phyloP scores from a whole-genome alignment of 176 grass and related monocot genomes.

The Zizania latifolia region DNA sequence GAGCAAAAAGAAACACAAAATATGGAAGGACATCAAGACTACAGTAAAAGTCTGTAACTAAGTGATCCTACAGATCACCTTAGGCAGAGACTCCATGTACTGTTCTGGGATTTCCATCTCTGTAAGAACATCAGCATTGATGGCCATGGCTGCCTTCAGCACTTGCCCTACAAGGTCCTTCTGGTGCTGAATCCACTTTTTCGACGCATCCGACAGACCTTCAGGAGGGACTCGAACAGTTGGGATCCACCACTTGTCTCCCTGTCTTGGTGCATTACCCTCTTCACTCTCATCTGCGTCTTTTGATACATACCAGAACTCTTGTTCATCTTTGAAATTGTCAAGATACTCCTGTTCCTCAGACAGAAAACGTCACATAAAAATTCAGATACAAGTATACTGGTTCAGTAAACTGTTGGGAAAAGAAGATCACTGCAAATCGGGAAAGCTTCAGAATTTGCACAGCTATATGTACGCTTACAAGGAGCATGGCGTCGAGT shows the following conservation, averaged over 20 bases:
- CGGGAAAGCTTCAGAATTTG: neutral
- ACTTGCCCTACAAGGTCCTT: slow-evolving; percentile 76
- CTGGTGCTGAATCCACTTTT: slow-evolving; percentile 56
- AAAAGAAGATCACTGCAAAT: neutral
- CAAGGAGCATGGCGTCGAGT: slow-evolving; percentile 77
- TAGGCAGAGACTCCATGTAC: slow-evolving; percentile 64
- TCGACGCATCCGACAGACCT: slow-evolving; percentile 52
- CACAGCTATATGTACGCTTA: slow-evolving; percentile 26
- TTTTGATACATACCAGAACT: slow-evolving; percentile 65
- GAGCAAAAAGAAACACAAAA: neutral
- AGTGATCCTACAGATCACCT: slow-evolving; percentile 34
- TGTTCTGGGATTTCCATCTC: slow-evolving; percentile 75
- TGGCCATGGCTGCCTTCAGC: slow-evolving; percentile 78
- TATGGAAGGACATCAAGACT: neutral
- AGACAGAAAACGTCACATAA: neutral
- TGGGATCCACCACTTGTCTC: slow-evolving; percentile 81
- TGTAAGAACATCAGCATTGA: slow-evolving; percentile 57
- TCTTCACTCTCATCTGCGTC: slow-evolving; percentile 22
- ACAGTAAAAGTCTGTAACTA: neutral
- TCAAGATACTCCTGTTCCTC: slow-evolving; percentile 59
- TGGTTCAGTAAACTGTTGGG: neutral
- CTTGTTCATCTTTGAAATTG: slow-evolving; percentile 42
- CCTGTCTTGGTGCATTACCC: slow-evolving; percentile 23
- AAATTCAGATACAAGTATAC: neutral
- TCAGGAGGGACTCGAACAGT: slow-evolving; percentile 56